Evolutionary conservation across 306 rosid genomes (phyloP).

Genomic region (Lathyrus tuberosus): DNA sequence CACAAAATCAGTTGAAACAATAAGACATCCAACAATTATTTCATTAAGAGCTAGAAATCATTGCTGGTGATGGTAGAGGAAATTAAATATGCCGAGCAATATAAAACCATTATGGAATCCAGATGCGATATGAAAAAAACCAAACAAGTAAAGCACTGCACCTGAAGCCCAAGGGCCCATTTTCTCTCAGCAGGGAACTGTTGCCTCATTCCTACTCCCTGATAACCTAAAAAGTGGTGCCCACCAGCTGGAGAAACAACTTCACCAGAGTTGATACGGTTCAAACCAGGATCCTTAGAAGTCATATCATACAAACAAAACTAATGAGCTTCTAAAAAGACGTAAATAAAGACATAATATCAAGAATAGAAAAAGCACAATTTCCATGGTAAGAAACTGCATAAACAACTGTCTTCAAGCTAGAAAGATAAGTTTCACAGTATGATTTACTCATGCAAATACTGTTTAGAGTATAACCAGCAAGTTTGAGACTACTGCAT

Average conservation of each 20-base stretch:
- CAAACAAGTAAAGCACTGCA: constrained; percentile 43
- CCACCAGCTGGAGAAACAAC: constrained; percentile 65
- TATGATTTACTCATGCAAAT: constrained; percentile 14
- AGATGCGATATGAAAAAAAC: constrained; percentile 14
- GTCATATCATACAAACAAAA: constrained; percentile 37
- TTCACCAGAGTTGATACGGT: constrained; percentile 56
- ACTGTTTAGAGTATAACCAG: not conserved
- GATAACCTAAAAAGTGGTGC: constrained; percentile 73
- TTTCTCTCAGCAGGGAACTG: constrained; percentile 83
- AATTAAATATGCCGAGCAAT: constrained; percentile 28
- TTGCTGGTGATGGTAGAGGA: constrained; percentile 20
- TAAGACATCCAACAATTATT: constrained; percentile 32
- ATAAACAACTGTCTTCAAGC: constrained; percentile 32
- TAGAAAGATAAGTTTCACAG: constrained; percentile 28
- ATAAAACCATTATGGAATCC: constrained; percentile 6
- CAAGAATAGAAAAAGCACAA: constrained; percentile 27
- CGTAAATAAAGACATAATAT: constrained; percentile 4
- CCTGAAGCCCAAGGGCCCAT: constrained; percentile 99
- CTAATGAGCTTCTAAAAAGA: constrained; percentile 30
- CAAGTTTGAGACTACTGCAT: constrained; percentile 16
- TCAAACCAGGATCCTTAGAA: constrained; percentile 66
- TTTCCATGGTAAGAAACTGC: constrained; percentile 23
- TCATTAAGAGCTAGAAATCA: constrained; percentile 22
- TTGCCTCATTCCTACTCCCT: constrained; percentile 61
- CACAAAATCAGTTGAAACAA: constrained; percentile 32